Percentiles rank a stretch among this genome's conserved stretches.
phyloP scores from a whole-genome alignment of 2,329 filamentous ascomycete species.

The Sporothrix humicola region DNA sequence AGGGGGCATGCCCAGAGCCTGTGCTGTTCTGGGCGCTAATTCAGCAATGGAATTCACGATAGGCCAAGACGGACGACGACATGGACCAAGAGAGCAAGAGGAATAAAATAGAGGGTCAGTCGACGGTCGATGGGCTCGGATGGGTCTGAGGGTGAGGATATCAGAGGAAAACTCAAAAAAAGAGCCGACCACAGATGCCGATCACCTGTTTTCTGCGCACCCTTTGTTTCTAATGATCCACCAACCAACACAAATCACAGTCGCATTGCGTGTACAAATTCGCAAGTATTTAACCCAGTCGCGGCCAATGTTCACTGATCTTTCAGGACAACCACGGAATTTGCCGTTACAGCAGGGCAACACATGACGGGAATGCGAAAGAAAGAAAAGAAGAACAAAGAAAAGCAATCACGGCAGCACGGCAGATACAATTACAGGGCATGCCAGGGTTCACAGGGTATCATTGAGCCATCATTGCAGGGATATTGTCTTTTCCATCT shows the following conservation, averaged over 20 bases:
- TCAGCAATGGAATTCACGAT: background rate
- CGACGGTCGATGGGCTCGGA: too few relatives aligned
- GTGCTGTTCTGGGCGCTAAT: conserved; percentile 8
- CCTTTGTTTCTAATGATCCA: background rate
- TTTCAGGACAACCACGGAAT: background rate
- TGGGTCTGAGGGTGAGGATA: background rate
- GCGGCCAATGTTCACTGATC: background rate
- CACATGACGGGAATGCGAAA: background rate
- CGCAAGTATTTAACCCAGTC: background rate
- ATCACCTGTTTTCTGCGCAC: background rate
- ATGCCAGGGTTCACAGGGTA: background rate
- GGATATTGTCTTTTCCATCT: background rate
- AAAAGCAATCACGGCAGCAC: background rate
- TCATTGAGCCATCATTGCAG: background rate
- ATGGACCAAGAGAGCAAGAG: background rate
- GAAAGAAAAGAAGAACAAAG: background rate
- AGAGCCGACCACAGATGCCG: background rate
- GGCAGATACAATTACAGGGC: background rate
- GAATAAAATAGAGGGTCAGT: background rate
- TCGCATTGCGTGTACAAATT: background rate
- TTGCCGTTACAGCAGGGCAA: conserved; percentile 6
- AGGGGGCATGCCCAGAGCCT: background rate
- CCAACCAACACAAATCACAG: background rate
- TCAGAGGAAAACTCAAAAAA: background rate
- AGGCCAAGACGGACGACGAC: conserved; percentile 2